These are phyloP conservation scores for Aspergillus fumigatus DNA, from an alignment of 2,329 filamentous ascomycete species.

Conservation along the genomic window DNA sequence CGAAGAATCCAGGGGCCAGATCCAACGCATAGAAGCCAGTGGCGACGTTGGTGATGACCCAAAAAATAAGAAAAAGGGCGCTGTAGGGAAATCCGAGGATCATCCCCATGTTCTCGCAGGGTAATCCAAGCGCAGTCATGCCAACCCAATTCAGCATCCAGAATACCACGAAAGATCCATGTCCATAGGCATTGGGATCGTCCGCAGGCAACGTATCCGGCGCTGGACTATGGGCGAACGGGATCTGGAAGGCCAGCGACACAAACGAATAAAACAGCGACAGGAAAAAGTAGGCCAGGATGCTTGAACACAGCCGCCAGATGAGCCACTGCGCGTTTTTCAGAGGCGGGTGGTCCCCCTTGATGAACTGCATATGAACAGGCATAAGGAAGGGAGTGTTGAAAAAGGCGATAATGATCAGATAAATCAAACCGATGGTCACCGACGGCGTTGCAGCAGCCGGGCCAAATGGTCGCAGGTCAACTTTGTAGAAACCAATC, in stretches of 20 bases:
- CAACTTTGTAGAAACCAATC: conserved; percentile 53
- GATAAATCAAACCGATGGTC: conserved; percentile 60
- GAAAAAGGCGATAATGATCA: conserved; percentile 66
- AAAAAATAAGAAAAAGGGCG: conserved; percentile 61
- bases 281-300: conserved; percentile 57
- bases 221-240: conserved; percentile 50
- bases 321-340: conserved; percentile 55
- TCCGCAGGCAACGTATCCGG: conserved; percentile 41
- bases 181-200: conserved; percentile 53
- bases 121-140: conserved; percentile 59
- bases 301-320: conserved; percentile 55
- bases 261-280: conserved; percentile 62
- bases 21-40: conserved; percentile 58
- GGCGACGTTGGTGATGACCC: conserved; percentile 62
- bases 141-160: conserved; percentile 61
- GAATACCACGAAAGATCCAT: conserved; percentile 57
- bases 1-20: conserved; percentile 55
- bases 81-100: conserved; percentile 58
- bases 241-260: conserved; percentile 59
- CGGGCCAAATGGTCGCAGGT: conserved; percentile 57
- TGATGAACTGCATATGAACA: conserved; percentile 57
- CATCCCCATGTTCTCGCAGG: conserved; percentile 63
- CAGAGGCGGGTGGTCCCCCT: conserved; percentile 51
- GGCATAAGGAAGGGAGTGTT: conserved; percentile 62
- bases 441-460: conserved; percentile 54